Evolutionary conservation across 192 early-diverging fungal genomes (phyloP), one percentile per base, ranked within the genome.

Genomic region (Coemansia sp.): DNA sequence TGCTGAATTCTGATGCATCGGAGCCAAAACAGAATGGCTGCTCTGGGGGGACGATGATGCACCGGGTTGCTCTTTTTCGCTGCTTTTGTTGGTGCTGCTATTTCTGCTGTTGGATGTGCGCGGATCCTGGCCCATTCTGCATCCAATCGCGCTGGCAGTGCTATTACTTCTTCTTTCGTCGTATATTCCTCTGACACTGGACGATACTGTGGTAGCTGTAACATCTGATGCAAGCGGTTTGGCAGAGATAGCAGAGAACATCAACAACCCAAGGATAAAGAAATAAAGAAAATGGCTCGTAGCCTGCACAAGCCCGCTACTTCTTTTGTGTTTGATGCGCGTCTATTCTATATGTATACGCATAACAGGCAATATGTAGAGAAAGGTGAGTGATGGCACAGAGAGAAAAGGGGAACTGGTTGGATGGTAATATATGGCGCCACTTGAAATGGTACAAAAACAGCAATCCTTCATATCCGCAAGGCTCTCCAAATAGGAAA

Each of bases 151-250:
- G 56, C 70, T 66, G 58, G 36, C 20, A 15, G 24, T 60, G 21
- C 51, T 56, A 56, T 55, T 46, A 61, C 45, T 45, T 56, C 44
- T 11, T 48, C 66, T 38, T 41, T 48, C 16, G 64, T 26, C 21
- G 62, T 10, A n/a, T 38, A 20, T 36, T 59, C 57, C 57, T 59
- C 35, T 35, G 30, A 34, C 57, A 21, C 10, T 36, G 35, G 57
- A 38, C 35, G 57, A 36, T n/a, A 34, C 2, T 59, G 26, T 68
- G 48, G 68, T 71, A 52, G 69, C 67, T 35, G 66, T 44, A 60
- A 72, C 73, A 81, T 81, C 73, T 65, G 78, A 45, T 39, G 63
- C 69, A 48, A 69, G 73, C 57, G 72, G 62, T 69, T 81, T 66
- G 72, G 66, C 45, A 26, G 77, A 74, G 68, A 73, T 59, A 60